Base-by-base conservation (phyloP, 805 yeast species). In the Yamadazyma takamatsuzukensis region DNA sequence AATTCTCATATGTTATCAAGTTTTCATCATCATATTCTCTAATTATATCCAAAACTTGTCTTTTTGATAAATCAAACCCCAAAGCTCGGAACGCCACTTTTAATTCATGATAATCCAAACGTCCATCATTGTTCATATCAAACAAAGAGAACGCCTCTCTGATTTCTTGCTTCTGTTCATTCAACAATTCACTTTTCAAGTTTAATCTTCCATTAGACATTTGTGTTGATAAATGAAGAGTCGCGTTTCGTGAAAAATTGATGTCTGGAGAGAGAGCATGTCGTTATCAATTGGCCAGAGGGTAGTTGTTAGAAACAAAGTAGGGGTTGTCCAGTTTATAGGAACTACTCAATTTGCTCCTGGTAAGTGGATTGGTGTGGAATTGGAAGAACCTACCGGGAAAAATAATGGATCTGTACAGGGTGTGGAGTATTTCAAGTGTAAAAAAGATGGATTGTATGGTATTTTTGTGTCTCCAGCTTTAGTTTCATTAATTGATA, bases 1-100 rank as follows among this genome's bases (percentile, higher is more conserved):
- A 90, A 48, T 83, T 89, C 31, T 85, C 95, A 49, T 81, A 85
- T 23, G 79, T 74, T 49, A 90, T 82, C 44, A 80, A 65, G 34
- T 76, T 78, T 18, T 81, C 70, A 40, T 83, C 83, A 54, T 84
- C 93, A 50, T 84, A 89, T 51, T 83, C 89, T 33, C 79, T 82
- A 29, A 93, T 80, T 15, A 87, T 72, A 30, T 78, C 79, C 41
- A 83, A 68, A 3, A 90, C 83, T 36, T 83, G 87, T 41, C 79
- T 72, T 48, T 88, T 79, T 18, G 83, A 63, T 47, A 84, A 71
- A 31, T 86, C 95, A 52, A 93, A 90, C 17, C 96, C 97, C 25
- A 93, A 68, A 0, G 98, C 98, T 34, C 95, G 66, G 65, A 93
- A 77, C 0, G 98, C 97, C 13, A 88, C 96, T 59, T 87, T 89